Conservation (phyloP, 257 asterid genomes). For the Mitragyna speciosa region DNA sequence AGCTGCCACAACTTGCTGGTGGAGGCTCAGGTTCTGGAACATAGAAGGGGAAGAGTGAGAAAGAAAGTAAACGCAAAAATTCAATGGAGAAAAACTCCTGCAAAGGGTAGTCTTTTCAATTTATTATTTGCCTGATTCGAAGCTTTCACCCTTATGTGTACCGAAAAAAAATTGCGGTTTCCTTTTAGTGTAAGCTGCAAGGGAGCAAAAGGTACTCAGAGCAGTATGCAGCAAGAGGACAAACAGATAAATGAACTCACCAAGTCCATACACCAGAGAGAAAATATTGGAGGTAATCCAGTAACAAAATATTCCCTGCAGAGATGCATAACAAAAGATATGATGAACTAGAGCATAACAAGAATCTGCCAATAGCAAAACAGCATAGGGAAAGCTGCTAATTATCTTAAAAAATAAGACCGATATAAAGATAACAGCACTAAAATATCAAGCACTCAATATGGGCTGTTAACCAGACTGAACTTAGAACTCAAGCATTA, state of each 20-base stretch:
- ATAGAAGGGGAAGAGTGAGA: neutral
- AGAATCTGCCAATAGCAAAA: neutral
- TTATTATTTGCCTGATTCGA: neutral
- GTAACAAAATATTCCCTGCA: slow-evolving; percentile 89
- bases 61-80: neutral
- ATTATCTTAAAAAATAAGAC: neutral
- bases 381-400: neutral
- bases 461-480: neutral
- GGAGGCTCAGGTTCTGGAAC: neutral
- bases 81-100: neutral
- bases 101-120: neutral
- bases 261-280: slow-evolving; percentile 73
- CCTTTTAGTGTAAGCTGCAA: neutral
- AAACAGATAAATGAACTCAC: slow-evolving; percentile 41
- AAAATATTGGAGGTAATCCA: slow-evolving; percentile 90
- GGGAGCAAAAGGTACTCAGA: neutral
- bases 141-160: neutral
- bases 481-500: neutral
- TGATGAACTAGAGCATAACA: slow-evolving; percentile 2
- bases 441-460: neutral
- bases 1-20: neutral
- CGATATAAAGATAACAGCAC: neutral
- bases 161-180: too few relatives aligned
- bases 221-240: neutral
- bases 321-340: slow-evolving; percentile 5